These are phyloP conservation scores for Desmodesmus armatus DNA, from an alignment of 139 green algal genomes.

Conservation along the genomic window DNA sequence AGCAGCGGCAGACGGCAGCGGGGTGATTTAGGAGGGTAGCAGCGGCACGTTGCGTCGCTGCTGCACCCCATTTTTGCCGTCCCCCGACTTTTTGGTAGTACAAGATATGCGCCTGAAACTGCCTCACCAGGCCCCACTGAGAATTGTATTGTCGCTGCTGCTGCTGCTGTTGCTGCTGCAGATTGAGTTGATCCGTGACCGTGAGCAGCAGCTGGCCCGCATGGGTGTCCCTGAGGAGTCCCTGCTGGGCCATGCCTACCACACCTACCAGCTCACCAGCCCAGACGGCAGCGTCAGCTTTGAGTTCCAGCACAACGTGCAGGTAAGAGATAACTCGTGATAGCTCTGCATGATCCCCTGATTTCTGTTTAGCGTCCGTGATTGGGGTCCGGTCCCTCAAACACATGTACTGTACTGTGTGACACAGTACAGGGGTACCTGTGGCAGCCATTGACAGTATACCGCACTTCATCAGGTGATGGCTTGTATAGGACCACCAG, in stretches of 20 bases:
- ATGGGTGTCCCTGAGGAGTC: slow-evolving; percentile 80
- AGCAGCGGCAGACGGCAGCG: too few species aligned
- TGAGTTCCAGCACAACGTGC: slow-evolving; percentile 99
- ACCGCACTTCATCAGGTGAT: neutral
- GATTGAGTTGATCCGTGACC: slow-evolving; percentile 46
- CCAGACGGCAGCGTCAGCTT: slow-evolving; percentile 89
- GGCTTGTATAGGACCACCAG: neutral
- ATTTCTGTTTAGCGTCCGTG: slow-evolving; percentile 46
- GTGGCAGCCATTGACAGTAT: neutral
- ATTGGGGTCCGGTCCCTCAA: neutral
- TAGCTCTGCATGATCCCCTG: too few species aligned
- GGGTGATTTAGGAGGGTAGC: too few species aligned
- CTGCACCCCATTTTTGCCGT: too few species aligned
- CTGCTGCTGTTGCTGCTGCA: neutral
- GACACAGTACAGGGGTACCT: neutral
- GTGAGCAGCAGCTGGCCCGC: slow-evolving; percentile 77
- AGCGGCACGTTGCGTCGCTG: too few species aligned
- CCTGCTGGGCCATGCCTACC: slow-evolving; percentile 94
- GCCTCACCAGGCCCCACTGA: too few species aligned
- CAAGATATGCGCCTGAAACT: too few species aligned
- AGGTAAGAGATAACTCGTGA: too few species aligned
- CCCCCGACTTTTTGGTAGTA: too few species aligned
- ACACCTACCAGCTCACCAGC: slow-evolving; percentile 96
- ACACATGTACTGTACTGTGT: neutral
- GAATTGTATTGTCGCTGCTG: too few species aligned